phyloP scores from a whole-genome alignment of 495 filamentous ascomycete genomes.

The Podospora fimiseda region DNA sequence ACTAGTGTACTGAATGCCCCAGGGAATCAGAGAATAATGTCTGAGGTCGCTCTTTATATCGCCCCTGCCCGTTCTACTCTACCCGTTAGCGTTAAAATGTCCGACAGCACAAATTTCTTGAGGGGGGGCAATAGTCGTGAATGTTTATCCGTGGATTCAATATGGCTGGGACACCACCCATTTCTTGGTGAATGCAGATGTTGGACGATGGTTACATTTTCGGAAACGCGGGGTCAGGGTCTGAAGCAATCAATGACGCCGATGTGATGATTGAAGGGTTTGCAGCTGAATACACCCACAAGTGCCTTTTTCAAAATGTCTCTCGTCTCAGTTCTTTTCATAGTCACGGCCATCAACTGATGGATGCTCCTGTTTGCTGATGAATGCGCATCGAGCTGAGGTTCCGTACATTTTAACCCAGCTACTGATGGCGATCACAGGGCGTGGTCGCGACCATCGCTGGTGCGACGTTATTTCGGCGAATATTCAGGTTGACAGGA shows the following conservation, averaged over 20 bases:
- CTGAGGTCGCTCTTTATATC: too few species aligned
- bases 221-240: not conserved
- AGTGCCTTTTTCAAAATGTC: too few species aligned
- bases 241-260: not conserved
- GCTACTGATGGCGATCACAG: slow-evolving; percentile 1
- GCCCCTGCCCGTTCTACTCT: not conserved
- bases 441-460: slow-evolving; percentile 1
- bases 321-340: too few species aligned
- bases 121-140: not conserved
- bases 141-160: not conserved
- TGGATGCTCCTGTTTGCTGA: not conserved
- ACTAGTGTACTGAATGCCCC: too few species aligned
- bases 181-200: not conserved
- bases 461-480: slow-evolving; percentile 4
- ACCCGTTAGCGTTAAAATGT: not conserved
- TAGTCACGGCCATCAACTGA: too few species aligned
- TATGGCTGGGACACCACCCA: not conserved
- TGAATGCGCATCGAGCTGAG: too few species aligned
- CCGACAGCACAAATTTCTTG: not conserved
- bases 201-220: not conserved
- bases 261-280: not conserved
- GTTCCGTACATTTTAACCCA: not conserved
- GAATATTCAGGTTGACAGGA: slow-evolving; percentile 3
- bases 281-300: not conserved
- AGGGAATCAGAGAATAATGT: too few species aligned